Base-by-base conservation (phyloP, 208 protist species). In the Naegleria fowleri region DNA sequence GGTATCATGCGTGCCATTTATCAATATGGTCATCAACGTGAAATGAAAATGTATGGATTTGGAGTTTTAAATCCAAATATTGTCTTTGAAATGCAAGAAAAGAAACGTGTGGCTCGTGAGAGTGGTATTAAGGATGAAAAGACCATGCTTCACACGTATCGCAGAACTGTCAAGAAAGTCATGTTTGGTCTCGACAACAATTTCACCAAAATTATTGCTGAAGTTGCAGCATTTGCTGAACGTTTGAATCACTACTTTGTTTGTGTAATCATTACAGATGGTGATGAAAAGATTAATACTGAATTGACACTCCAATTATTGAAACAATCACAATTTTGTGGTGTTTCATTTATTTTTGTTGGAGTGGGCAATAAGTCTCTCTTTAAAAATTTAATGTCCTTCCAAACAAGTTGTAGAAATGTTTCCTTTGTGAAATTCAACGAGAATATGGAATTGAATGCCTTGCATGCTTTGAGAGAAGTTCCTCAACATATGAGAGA, bases 1-100 rank as follows among this genome's bases (percentile, higher is more conserved):
- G 83, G 83, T 86, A 38, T 86, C 6, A 86, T 39, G 40, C 13
- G n/a, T 43, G 33, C 83, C 5, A n/a, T 86, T 51, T 51, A 86
- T 39, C 83, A 40, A 86, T 86, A 48, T 39, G 40, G 83, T 48
- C 1, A 86, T 29, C 83, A 86, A 86, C 13, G 16, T 16, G 83
- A 86, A 48, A 86, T 86, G 84, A 87, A 87, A 87, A 87, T 52
- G 38, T 87, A 87, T 87, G 84, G 84, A 33, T 87, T 87, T 87
- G 84, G 84, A 33, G 40, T 1, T 87, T 9, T 87, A n/a, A 55
- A 51, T 40, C 29, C 67, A 36, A 87, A 48, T 52, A 5, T 16
- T 25, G 33, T 86, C 29, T 86, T 86, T 86, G 83, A 86, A 48
- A 86, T 86, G 83, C 33, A 86, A 48, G 83, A 40, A 43, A 48